These are phyloP conservation scores for Neoarthrinium moseri DNA, from an alignment of 2,329 filamentous ascomycete genomes.

Conservation along the genomic window DNA sequence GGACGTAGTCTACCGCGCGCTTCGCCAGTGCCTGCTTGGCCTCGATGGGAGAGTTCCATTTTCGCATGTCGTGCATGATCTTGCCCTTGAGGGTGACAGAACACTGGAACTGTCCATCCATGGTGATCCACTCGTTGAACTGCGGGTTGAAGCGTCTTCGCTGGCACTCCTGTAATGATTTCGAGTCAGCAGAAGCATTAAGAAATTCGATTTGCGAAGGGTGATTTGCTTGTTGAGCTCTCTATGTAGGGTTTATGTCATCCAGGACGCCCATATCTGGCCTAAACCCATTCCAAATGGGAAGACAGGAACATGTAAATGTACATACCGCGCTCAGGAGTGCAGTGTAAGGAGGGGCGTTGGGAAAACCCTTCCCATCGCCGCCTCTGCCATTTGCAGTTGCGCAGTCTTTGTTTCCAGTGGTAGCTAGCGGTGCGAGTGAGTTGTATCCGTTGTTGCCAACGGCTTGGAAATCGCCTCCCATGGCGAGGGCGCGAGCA, in stretches of 20 bases:
- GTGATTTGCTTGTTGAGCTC: no score
- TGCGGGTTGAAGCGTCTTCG: conserved; percentile 25
- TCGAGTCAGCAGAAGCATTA: no score
- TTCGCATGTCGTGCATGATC: conserved; percentile 11
- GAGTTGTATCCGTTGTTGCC: neutral
- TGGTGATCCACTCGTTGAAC: conserved; percentile 16
- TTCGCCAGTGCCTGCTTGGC: conserved; percentile 21
- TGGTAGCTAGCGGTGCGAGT: neutral
- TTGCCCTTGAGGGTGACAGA: conserved; percentile 18
- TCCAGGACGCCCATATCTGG: no score
- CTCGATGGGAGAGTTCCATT: conserved; percentile 11
- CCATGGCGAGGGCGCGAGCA: neutral
- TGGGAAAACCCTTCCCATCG: neutral
- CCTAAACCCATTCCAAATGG: no score
- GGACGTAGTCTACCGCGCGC: conserved; percentile 10
- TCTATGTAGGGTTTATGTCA: no score
- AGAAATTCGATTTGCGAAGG: no score
- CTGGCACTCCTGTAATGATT: conserved; percentile 28
- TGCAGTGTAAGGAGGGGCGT: neutral
- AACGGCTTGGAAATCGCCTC: neutral
- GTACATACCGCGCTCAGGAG: conserved; percentile 14
- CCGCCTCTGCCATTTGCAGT: neutral
- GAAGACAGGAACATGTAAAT: no score
- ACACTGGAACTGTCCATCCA: conserved; percentile 14
- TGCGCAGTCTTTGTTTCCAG: neutral